Evolutionary conservation across 768 basidiomycete species (phyloP), one percentile per base, ranked within the genome.

Genomic region (Russula sp.): DNA sequence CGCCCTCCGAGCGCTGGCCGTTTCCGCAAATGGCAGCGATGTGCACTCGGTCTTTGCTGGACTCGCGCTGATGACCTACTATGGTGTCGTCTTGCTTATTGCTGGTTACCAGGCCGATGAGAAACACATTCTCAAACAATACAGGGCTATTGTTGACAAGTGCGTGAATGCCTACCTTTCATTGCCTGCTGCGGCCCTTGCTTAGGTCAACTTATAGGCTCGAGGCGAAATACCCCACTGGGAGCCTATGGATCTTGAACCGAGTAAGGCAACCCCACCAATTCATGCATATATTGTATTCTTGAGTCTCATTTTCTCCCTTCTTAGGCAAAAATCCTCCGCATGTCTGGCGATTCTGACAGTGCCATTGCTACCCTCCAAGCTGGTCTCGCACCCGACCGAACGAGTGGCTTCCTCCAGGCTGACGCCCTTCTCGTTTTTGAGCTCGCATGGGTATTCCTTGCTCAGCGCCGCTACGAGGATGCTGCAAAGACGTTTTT

Each of bases 51-150:
- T 88, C 11, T 91, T 91, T 70, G 80, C 90, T 27, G 87, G 89
- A 14, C 75, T 92, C n/a, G 82, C 88, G 0, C 73, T 93, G 8
- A 91, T 93, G 88, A 87, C 88, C 3, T 91, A 91, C 70, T 77
- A 88, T 57, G 87, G 89, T 32, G 79, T 85, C 55, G 82, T 91
- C 5, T 77, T 91, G 2, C 79, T 88, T 0, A 70, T 89, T 35
- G 77, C 86, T 6, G 90, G 90, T 1, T 93, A 84, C 67, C 89
- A 89, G 70, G 88, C 89, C 0, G 83, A 93, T 64, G 87, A 87
- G 70, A 75, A 76, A 45, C 80, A 81, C 48, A 84, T 88, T 8
- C 67, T 91, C 47, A 77, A 75, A 57, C 83, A 86, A 68, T 89
- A 90, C 69, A 76, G 75, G 31, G 78, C 78, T 0, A 83, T 91